Evolutionary conservation across 2,329 filamentous ascomycete species (phyloP), one percentile per base, ranked within the genome.

Genomic region (Monilinia polystroma): DNA sequence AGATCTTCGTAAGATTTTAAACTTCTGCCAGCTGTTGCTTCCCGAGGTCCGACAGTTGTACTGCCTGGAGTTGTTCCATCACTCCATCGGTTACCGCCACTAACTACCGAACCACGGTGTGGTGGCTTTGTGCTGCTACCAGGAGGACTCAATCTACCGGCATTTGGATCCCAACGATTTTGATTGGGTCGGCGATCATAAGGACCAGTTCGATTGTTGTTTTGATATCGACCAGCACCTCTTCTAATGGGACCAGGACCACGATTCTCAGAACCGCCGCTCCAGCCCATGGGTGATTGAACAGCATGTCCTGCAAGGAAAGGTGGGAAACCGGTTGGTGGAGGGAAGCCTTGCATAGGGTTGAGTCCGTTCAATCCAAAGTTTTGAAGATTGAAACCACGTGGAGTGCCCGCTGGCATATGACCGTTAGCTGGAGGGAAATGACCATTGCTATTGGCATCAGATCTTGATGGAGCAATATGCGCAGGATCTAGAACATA

Each of bases 1-100:
- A 99, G 82, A 76, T 99, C 95, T 78, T 99, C 96, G 76, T 99
- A 99, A 78, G 92, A 97, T 84, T 96, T 97, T 71, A 99, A 81
- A 69, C 91, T 97, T 67, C 95, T 87, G 6, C 95, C 95, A 72
- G 96, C 92, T 0, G 96, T 93, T 14, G 95, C 94, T 79, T 98
- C 93, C 26, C 91, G 86, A 26, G 95, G 94, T 0, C 93, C 93
- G 68, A 93, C 89, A 2, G 90, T 88, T 45, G 90, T 87, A 32
- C 86, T 90, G 51, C 90, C 90, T 59, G 91, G 90, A 3, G 82
- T 82, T 52, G n/a, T 35, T 35, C 89, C 90, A 70, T 92, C 90
- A 53, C 90, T 89, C 85, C 89, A 91, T 71, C 87, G 83, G 45
- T 86, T 86, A 70, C 80, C 78, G 56, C 85, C 84, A 43, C 6